phyloP scores from a whole-genome alignment of 495 filamentous ascomycete species.

The Hyaloscypha variabilis region DNA sequence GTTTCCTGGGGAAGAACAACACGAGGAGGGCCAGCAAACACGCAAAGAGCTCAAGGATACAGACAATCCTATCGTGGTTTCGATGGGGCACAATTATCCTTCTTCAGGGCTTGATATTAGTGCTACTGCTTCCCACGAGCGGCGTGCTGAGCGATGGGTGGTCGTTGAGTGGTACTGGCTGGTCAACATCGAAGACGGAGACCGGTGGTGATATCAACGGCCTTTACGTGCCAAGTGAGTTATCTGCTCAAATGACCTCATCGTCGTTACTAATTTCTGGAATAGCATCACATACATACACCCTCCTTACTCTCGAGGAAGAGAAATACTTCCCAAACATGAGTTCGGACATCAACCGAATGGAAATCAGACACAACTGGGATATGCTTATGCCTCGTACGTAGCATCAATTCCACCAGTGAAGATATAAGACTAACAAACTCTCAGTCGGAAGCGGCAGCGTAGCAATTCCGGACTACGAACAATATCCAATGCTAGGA shows the following conservation, averaged over 20 bases:
- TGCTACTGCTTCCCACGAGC: conserved; percentile 20
- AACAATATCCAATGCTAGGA: conserved; percentile 34
- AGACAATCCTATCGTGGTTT: conserved; percentile 21
- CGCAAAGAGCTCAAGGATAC: not conserved
- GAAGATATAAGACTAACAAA: not conserved
- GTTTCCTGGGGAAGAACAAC: conserved; percentile 14
- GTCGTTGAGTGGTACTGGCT: not conserved
- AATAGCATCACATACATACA: conserved; percentile 32
- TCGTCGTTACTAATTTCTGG: not conserved
- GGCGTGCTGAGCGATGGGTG: conserved; percentile 18
- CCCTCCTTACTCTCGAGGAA: conserved; percentile 32
- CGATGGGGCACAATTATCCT: conserved; percentile 25
- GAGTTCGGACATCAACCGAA: conserved; percentile 31
- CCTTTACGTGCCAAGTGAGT: conserved; percentile 34
- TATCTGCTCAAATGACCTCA: not conserved
- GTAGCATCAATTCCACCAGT: not conserved
- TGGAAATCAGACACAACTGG: conserved; percentile 34
- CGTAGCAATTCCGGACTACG: conserved; percentile 32
- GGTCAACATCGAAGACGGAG: conserved; percentile 23
- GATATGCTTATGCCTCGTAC: conserved; percentile 36
- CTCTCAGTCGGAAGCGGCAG: conserved; percentile 33
- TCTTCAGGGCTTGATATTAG: conserved; percentile 26
- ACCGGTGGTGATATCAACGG: conserved; percentile 37
- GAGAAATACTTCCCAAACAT: conserved; percentile 36
- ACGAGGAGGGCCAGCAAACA: conserved; percentile 2